Base-by-base conservation (phyloP, 164 flowering plant species). In the Warburgia ugandensis region DNA sequence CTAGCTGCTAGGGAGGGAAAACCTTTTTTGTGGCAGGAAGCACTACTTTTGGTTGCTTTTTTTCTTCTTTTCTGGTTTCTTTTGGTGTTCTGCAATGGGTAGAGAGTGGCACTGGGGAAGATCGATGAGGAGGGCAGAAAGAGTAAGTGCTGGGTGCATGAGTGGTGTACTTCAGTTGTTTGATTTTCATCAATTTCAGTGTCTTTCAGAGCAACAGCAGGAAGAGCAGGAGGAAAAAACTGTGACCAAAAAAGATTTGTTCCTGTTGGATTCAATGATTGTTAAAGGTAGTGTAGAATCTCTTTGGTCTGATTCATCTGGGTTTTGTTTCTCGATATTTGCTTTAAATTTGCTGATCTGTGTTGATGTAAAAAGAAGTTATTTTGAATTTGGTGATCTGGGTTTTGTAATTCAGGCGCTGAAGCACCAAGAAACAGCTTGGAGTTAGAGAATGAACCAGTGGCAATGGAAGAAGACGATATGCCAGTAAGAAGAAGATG, bases 371-470 rank as follows among this genome's bases (percentile, higher is more conserved):
- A n/a, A n/a, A n/a, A n/a, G n/a, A n/a, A n/a, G n/a, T n/a, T n/a
- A n/a, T n/a, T n/a, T 1, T 13, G 1, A 17, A 1, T 5, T 5
- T 38, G 7, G 1, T 38, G 42, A n/a, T 2, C 12, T 5, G 16
- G 19, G 29, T 38, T 35, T 50, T 21, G n/a, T 41, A 50, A 50
- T 59, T 63, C 70, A 84, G 94, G 96, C 23, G 56, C 60, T 5
- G 89, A 82, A 63, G 92, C 97, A 42, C 94, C 96, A 43, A 73
- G 96, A 50, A 86, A 84, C 55, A 86, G 94, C 68, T 73, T 82
- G 76, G 84, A 91, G 51, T 61, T 68, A 19, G 78, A 72, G 22
- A 77, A 69, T 3, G 30, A 44, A 6, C 13, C 26, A 9, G 49
- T 42, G 13, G 45, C 51, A 26, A 60, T 58, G 33, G 68, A 69